These are phyloP conservation scores for Trebouxia sp. DNA, from an alignment of 139 green algal genomes.

Conservation along the genomic window DNA sequence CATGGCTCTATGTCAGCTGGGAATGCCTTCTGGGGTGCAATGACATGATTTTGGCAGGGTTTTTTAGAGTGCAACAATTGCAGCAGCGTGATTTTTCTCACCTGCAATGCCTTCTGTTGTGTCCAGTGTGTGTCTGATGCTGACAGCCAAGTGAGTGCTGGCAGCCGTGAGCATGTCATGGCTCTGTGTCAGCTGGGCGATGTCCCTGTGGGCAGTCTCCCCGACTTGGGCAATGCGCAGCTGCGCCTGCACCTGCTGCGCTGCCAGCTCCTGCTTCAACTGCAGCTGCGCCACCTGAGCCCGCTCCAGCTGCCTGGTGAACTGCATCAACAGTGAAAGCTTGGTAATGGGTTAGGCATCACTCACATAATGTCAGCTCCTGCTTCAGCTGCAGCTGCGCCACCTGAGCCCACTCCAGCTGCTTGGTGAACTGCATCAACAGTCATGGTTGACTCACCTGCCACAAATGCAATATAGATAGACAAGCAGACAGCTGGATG, in stretches of 20 bases:
- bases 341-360: no score
- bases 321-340: no score
- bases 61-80: no score
- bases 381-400: constrained; percentile 23
- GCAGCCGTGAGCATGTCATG: not conserved
- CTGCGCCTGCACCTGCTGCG: constrained; percentile 12
- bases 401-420: constrained; percentile 11
- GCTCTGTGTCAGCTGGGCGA: constrained; percentile 9
- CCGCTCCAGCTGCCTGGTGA: constrained; percentile 19
- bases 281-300: constrained; percentile 17
- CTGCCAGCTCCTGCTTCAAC: constrained; percentile 11
- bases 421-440: constrained; percentile 3
- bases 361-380: not conserved
- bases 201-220: constrained; percentile 1
- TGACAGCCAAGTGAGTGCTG: not conserved
- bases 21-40: no score
- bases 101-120: constrained; percentile 2
- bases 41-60: no score
- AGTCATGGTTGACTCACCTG: not conserved
- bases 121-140: not conserved
- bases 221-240: constrained; percentile 13
- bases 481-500: no score
- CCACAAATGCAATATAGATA: no score
- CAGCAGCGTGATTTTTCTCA: no score
- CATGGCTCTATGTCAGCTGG: no score